Base-by-base conservation (phyloP, 805 yeast species). In the Suhomyces sp. region DNA sequence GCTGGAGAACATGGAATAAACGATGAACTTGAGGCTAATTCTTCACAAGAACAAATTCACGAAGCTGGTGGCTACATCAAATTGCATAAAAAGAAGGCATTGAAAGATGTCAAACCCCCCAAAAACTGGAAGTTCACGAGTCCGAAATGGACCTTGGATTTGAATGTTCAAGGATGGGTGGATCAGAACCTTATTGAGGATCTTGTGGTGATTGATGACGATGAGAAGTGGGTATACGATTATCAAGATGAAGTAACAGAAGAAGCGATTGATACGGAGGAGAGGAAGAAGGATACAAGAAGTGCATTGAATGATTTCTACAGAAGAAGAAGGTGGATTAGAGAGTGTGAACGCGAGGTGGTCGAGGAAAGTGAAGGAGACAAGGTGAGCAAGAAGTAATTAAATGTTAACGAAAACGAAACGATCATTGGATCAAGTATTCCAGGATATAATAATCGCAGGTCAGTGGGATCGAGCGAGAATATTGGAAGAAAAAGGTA, bases 171-270 rank as follows among this genome's bases (percentile, higher is more conserved):
- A 17, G 56, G 49, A 2, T 87, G 95, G 95, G 85, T 81, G 6
- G 58, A 58, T 28, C 51, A 58, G 2, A 71, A 76, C 35, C 61
- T 74, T 33, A 59, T 82, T 10, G 39, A 48, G 19, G 81, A 75
- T 38, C 58, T 76, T 28, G 77, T 82, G 11, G 70, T 67, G 14
- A 67, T 84, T 14, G 95, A 87, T 58, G 65, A 74, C 19, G 88
- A 79, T 37, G 84, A 83, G 25, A 87, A 87, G 56, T 87, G 95
- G 95, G 91, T 85, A 13, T 87, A 87, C 54, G 95, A 87, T 55
- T 52, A 57, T 32, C 52, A 50, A 13, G 63, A 56, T 25, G 54
- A 57, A 47, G 7, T 50, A 58, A 15, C 2, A 24, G 35, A 28
- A 9, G 21, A 31, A 5, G 22, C 21, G 19, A 29, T n/a, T 19